Conservation (phyloP, 2,329 filamentous ascomycete species). For the Botrytis medusae region DNA sequence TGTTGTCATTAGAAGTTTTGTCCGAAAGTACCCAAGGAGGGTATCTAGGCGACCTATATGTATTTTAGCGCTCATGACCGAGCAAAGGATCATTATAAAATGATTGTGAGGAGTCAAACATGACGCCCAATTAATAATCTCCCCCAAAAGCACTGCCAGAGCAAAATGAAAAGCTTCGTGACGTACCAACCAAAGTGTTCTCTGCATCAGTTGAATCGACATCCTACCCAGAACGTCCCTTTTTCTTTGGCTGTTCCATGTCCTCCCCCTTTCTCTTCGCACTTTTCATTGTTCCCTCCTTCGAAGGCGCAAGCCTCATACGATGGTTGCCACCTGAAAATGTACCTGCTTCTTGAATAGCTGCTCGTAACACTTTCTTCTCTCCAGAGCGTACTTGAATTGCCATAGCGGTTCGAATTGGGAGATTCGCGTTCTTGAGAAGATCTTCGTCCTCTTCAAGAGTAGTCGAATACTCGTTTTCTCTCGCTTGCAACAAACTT, state of each 20-base stretch:
- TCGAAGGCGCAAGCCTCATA: conserved; percentile 35
- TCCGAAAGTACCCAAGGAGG: conserved; percentile 21
- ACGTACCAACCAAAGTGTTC: conserved; percentile 24
- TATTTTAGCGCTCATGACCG: conserved; percentile 35
- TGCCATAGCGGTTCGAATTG: conserved; percentile 50
- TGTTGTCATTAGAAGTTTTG: conserved; percentile 32
- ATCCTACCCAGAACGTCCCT: conserved; percentile 27
- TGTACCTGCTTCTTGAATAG: conserved; percentile 43
- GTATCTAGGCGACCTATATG: conserved; percentile 33
- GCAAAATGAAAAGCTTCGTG: conserved; percentile 22
- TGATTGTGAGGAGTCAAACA: conserved; percentile 18
- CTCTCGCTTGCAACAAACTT: conserved; percentile 43
- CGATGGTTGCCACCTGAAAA: conserved; percentile 37
- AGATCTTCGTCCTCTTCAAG: conserved; percentile 50
- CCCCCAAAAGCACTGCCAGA: conserved; percentile 9
- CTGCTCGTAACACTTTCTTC: conserved; percentile 56
- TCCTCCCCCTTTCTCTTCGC: conserved; percentile 32
- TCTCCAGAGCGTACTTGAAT: conserved; percentile 63
- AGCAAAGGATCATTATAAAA: conserved; percentile 30
- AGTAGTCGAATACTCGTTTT: conserved; percentile 52
- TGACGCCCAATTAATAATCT: conserved; percentile 16
- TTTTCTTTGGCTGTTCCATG: conserved; percentile 27
- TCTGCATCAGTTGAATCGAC: background rate
- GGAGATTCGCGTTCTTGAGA: conserved; percentile 39
- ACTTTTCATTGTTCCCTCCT: conserved; percentile 3